Conservation (phyloP, 2,329 filamentous ascomycete species). For the Clarireedia monteithiana region DNA sequence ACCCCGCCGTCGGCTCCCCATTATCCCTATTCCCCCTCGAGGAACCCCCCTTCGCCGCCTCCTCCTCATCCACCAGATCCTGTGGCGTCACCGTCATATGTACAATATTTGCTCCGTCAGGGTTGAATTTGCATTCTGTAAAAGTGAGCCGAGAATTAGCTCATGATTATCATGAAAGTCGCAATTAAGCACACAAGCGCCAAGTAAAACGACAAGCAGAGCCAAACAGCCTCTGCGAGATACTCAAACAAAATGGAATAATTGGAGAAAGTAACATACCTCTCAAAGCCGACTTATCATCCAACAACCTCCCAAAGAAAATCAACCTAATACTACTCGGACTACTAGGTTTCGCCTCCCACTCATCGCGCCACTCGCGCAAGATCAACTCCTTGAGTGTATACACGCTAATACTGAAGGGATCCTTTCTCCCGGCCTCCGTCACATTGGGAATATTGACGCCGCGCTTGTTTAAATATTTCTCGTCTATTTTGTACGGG, state of each 20-base stretch:
- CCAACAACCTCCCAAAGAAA: slow-evolving; percentile 81
- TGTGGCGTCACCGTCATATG: slow-evolving; percentile 90
- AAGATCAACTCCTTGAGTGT: slow-evolving; percentile 91
- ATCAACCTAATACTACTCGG: slow-evolving; percentile 88
- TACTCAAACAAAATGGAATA: not conserved
- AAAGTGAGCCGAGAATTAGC: too few species aligned
- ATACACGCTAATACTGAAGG: slow-evolving; percentile 86
- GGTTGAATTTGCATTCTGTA: slow-evolving; percentile 71
- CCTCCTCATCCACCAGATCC: slow-evolving; percentile 70
- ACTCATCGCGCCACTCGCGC: slow-evolving; percentile 86
- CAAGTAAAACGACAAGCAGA: not conserved
- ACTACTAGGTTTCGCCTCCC: slow-evolving; percentile 79
- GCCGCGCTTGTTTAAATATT: slow-evolving; percentile 73
- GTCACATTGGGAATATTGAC: slow-evolving; percentile 64
- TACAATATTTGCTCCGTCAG: slow-evolving; percentile 72
- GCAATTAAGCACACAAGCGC: too few species aligned
- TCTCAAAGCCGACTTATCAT: slow-evolving; percentile 78
- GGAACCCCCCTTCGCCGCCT: slow-evolving; percentile 27
- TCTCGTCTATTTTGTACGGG: slow-evolving; percentile 83
- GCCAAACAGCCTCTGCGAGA: not conserved
- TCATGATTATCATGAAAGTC: too few species aligned
- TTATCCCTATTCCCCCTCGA: slow-evolving; percentile 41
- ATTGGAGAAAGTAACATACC: slow-evolving; percentile 46
- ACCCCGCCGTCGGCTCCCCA: slow-evolving; percentile 49
- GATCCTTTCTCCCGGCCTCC: slow-evolving; percentile 56